These are phyloP conservation scores for Aspergillus diversus DNA, from an alignment of 495 filamentous ascomycete genomes.

Conservation along the genomic window DNA sequence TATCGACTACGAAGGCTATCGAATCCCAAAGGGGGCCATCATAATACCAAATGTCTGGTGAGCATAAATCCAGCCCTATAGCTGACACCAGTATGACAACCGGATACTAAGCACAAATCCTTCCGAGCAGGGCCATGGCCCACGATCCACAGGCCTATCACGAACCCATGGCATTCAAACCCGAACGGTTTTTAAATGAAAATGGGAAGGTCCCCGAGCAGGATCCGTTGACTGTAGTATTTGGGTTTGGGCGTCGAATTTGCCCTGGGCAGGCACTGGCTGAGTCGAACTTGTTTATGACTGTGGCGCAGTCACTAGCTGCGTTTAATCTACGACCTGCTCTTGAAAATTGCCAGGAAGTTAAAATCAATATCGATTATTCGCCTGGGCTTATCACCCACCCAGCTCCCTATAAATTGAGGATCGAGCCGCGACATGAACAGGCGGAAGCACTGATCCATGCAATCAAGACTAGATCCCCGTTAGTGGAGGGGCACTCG, in stretches of 20 bases:
- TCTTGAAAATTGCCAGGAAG: constrained; percentile 33
- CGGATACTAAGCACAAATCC: background rate
- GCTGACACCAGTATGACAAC: background rate
- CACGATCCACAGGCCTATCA: constrained; percentile 38
- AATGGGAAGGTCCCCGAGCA: constrained; percentile 32
- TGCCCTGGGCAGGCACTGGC: constrained; percentile 45
- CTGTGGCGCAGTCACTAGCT: constrained; percentile 37
- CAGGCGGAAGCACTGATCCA: constrained; percentile 34
- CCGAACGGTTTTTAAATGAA: constrained; percentile 39
- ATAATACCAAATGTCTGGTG: constrained; percentile 45
- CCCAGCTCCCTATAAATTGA: constrained; percentile 32
- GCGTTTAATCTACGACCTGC: constrained; percentile 45
- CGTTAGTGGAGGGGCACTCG: constrained; percentile 48
- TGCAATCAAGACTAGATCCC: constrained; percentile 41
- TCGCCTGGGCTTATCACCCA: constrained; percentile 42
- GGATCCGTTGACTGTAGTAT: constrained; percentile 37
- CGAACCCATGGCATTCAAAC: constrained; percentile 35
- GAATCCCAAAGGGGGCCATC: constrained; percentile 47
- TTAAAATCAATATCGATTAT: constrained; percentile 33
- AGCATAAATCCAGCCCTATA: background rate
- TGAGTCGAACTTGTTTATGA: constrained; percentile 38
- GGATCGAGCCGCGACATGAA: constrained; percentile 34
- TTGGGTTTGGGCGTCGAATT: constrained; percentile 44
- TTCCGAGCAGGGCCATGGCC: constrained; percentile 34
- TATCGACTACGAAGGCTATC: constrained; percentile 42